Base-by-base conservation (phyloP, 192 early-diverging fungal genomes). In the Martensiomyces pterosporus region DNA sequence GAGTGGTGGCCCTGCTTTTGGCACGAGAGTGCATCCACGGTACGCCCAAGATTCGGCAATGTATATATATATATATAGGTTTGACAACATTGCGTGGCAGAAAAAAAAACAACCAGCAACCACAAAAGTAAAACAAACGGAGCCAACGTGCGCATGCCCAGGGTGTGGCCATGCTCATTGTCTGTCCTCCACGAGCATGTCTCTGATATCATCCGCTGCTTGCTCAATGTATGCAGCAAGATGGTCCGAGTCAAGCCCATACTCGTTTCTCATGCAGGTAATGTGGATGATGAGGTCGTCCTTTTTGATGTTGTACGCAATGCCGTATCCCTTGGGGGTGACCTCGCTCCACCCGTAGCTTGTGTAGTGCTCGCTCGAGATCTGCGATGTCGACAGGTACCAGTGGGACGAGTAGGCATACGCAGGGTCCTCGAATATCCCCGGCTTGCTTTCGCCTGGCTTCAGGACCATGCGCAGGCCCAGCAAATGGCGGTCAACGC, bases 291-390 rank as follows among this genome's bases (percentile, higher is more conserved):
- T 81, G 38, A 97, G 60, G 41, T 79, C 74, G 60, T 86, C 67
- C 40, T 85, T 78, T 68, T 91, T 91, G 54, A 98, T 84, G 86
- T 93, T 95, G 64, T 98, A 97, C 10, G 94, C 93, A 56, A 91
- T 68, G 42, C 94, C 94, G 59, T 87, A 97, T 15, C 92, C 92
- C 74, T 91, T 85, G 10, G 90, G 84, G 33, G 90, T 81, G 23
- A 94, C 86, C 59, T 87, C 81, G 47, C 85, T 85, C 86, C 87
- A 89, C 12, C 96, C 96, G 55, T 97, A 99, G 49, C 93, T 92
- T 46, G 86, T 81, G 78, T 91, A 95, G 73, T 91, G 73, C 55
- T 93, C 91, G 42, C 89, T 89, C 8, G 86, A 79, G 37, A 99
- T 80, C 68, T 99, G 96, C 24, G 90, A 93, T 1, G 94, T 97